Base-by-base conservation (phyloP, 1,139 yeast species). In the Debaryomyces fabryi region DNA sequence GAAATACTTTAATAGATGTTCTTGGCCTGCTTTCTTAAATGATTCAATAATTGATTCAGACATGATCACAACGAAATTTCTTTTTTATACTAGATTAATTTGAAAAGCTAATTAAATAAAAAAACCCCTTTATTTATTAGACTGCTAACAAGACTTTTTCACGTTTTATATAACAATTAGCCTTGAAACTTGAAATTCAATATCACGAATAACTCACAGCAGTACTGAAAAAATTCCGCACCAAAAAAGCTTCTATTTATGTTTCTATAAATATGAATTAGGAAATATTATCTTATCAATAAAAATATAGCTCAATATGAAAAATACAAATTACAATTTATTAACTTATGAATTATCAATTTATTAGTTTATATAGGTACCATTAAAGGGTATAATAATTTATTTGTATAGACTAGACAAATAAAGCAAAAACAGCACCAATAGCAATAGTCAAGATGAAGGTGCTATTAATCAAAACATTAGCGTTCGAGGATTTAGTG, bases 21-120 rank as follows among this genome's bases (percentile, higher is more conserved):
- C 55, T 56, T 80, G 73, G 51, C 72, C 58, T 62, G 91, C 90
- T 63, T 79, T 49, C 51, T 72, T 46, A 72, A 78, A 67, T 56
- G 84, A 45, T 65, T 82, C 68, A 32, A 64, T 58, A 7, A 62
- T 53, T 29, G 67, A 54, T 57, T 58, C 58, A 15, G 49, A 51
- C 47, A 44, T 44, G 12, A n/a, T 33, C 24, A 30, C 13, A 15
- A 18, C 16, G 10, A 25, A 24, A 8, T 20, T 13, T n/a, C 13
- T 38, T 38, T 12, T 16, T 21, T 35, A 16, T 32, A 18, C 12
- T 18, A 15, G 9, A 15, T 6, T 16, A 16, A 16, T 30, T 30
- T 8, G 1, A 30, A 7, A n/a, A 18, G 21, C 12, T 32, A n/a
- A 32, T 6, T 32, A n/a, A 16, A 15, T n/a, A n/a, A 12, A 32